phyloP scores from a whole-genome alignment of 2,329 filamentous ascomycete species.

The Fusarium sp. region DNA sequence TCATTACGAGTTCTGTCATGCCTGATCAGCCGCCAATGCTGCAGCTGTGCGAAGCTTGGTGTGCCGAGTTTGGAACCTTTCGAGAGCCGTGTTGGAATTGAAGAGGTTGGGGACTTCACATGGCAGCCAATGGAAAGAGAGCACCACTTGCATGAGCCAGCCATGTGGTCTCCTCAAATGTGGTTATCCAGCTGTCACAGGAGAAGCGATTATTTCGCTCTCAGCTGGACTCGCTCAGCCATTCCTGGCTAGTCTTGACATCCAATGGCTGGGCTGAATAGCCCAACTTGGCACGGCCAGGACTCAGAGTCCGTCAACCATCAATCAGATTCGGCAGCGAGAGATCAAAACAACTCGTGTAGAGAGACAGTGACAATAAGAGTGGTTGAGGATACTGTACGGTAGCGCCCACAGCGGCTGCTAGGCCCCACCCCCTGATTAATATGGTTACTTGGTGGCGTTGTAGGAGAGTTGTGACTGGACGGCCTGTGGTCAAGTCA shows the following conservation, averaged over 20 bases:
- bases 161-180: constrained; percentile 35
- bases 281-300: constrained; percentile 16
- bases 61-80: constrained; percentile 26
- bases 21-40: constrained; percentile 43
- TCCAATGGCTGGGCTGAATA: constrained; percentile 26
- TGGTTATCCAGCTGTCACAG: constrained; percentile 9
- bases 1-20: constrained; percentile 47
- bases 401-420: constrained; percentile 25
- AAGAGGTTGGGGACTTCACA: constrained; percentile 46
- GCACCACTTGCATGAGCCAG: constrained; percentile 28
- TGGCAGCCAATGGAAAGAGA: constrained; percentile 40
- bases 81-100: constrained; percentile 31
- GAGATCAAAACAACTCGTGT: not conserved
- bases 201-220: constrained; percentile 6
- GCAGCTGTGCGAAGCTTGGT: constrained; percentile 44
- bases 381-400: constrained; percentile 38
- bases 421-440: constrained; percentile 40
- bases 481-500: constrained; percentile 14
- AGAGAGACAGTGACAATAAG: constrained; percentile 7
- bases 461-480: constrained; percentile 31
- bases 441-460: constrained; percentile 46
- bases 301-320: constrained; percentile 5
- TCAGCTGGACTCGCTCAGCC: constrained; percentile 23
- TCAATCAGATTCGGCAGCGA: constrained; percentile 11
- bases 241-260: constrained; percentile 7